Evolutionary conservation across 495 filamentous ascomycete species (phyloP), one percentile per base, ranked within the genome.

Genomic region (Trichoderma virens): DNA sequence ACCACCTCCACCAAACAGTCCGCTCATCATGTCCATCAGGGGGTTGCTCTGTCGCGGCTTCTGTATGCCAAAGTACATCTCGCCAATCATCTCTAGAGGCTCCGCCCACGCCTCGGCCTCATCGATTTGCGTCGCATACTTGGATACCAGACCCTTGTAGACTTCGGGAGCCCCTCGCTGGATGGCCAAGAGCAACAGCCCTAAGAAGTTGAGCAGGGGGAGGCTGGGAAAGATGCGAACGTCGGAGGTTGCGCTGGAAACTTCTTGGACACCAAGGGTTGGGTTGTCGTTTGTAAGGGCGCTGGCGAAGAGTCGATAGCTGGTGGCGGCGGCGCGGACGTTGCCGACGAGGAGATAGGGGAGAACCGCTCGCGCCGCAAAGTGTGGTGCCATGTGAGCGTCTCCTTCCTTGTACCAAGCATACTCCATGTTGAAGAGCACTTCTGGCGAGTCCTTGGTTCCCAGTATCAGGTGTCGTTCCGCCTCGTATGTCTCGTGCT

Each of bases 21-120:
- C 90, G 3, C 92, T 90, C 92, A 98, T 96, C 92, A 99, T 98
- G 69, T 98, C 95, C 70, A 98, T 82, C 68, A 98, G 73, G 8
- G 92, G 92, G 71, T 97, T 97, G 47, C 87, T 87, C 76, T 93
- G 90, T 60, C 88, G 81, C 32, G 91, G 93, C 66, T 92, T 85
- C 80, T 88, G 88, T 71, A 99, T 97, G n/a, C 84, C 87, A 74
- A 98, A 99, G 77, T 97, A 99, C 83, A 94, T 93, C 82, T 98
- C 93, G 45, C 89, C 94, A 67, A 98, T 86, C 72, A 90, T 86
- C 47, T 90, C 88, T 67, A 98, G 77, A 25, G 90, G 84, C 71
- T 94, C 92, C 45, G 92, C 88, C 92, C 94, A 97, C 28, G 78
- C 78, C 1, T 79, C 81, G 4, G 74, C 75, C 66, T 97, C 95